Evolutionary conservation across 345 rosid genomes (phyloP).

Genomic region (Brassica incana): DNA sequence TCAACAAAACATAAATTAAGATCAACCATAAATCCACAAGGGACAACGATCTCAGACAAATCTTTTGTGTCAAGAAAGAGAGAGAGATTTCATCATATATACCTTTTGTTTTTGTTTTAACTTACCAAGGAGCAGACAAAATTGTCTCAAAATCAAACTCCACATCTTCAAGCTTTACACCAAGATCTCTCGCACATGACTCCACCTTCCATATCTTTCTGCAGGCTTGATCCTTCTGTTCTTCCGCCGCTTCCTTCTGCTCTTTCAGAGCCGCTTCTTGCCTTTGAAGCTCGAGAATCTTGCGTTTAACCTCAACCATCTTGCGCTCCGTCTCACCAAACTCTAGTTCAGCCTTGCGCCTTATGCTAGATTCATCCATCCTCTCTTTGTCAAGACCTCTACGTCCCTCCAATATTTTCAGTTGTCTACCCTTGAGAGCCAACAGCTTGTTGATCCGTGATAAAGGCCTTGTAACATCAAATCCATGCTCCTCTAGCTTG

Average conservation of each 20-base stretch:
- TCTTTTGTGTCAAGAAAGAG: background rate
- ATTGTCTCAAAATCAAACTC: conserved; percentile 34
- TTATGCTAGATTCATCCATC: background rate
- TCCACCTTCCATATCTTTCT: conserved; percentile 31
- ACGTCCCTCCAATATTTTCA: conserved; percentile 25
- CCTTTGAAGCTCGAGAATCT: conserved; percentile 45
- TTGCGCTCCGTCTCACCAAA: conserved; percentile 21
- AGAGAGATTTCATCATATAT: background rate
- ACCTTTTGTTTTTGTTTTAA: background rate
- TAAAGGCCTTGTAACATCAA: conserved; percentile 43
- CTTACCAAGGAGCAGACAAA: conserved; percentile 47
- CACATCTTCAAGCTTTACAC: conserved; percentile 19
- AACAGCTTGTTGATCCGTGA: conserved; percentile 47
- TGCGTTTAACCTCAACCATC: conserved; percentile 6
- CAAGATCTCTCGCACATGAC: conserved; percentile 18
- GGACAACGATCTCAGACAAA: background rate
- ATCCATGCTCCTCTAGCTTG: conserved; percentile 59
- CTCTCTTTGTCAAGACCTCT: conserved; percentile 33
- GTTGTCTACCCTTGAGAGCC: conserved; percentile 41
- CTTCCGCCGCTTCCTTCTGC: background rate
- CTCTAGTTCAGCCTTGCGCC: conserved; percentile 36
- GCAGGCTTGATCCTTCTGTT: background rate
- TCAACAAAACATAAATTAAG: background rate
- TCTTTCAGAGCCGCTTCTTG: conserved; percentile 31
- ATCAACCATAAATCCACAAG: background rate